Percentiles rank a stretch among this genome's conserved stretches.
phyloP scores from a whole-genome alignment of 2,329 filamentous ascomycete species.

The Exophiala dermatitidis region DNA sequence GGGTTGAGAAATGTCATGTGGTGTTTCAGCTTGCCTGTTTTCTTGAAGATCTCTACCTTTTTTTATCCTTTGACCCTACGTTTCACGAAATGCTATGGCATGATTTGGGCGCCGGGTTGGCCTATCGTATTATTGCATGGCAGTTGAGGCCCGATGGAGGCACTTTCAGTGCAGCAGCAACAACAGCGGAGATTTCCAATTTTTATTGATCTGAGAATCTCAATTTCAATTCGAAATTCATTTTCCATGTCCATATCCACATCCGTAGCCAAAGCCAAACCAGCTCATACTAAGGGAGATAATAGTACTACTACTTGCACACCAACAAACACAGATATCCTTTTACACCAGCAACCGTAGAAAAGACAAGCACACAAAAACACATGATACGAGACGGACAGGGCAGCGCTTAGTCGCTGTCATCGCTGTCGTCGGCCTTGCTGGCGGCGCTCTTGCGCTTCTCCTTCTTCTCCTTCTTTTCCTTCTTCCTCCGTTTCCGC shows the following conservation, averaged over 20 bases:
- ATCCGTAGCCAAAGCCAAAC: neutral
- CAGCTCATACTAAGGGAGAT: neutral
- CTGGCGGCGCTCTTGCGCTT: constrained; percentile 21
- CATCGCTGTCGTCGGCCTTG: constrained; percentile 24
- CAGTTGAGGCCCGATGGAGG: too few species aligned
- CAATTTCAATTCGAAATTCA: neutral
- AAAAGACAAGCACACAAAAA: neutral
- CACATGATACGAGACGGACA: neutral
- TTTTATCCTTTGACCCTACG: too few species aligned
- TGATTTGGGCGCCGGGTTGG: too few species aligned
- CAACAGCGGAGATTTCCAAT: too few species aligned
- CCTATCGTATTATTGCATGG: too few species aligned
- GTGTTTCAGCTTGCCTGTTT: too few species aligned
- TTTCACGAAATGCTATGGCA: too few species aligned
- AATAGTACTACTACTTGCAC: neutral
- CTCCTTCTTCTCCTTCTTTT: constrained; percentile 49
- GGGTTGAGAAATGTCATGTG: too few species aligned
- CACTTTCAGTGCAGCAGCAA: too few species aligned
- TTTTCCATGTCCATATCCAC: neutral
- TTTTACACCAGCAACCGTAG: neutral
- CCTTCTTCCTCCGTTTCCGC: constrained; percentile 47
- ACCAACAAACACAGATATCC: neutral
- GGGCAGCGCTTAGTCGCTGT: constrained; percentile 10
- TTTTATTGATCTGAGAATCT: neutral
- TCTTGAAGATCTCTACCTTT: too few species aligned